These are phyloP conservation scores for Conoideocrella luteorostrata DNA, from an alignment of 2,329 filamentous ascomycete species.

Conservation along the genomic window DNA sequence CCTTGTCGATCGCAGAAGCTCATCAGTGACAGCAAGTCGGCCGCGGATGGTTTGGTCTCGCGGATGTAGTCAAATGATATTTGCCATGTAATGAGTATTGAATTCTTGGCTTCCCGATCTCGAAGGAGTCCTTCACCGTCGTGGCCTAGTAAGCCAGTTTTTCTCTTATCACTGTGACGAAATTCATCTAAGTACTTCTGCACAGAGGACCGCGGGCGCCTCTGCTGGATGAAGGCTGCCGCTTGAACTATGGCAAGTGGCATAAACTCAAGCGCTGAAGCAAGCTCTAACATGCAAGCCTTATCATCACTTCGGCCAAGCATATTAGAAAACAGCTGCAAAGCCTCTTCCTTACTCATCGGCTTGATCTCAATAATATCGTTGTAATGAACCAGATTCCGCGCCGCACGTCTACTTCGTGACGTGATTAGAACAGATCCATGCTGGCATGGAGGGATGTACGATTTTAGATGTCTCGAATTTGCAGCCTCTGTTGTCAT, in stretches of 20 bases:
- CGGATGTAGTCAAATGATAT: too few species aligned
- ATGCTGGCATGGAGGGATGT: background rate
- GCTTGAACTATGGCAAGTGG: background rate
- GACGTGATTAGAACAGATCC: background rate
- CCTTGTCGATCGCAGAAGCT: constrained; percentile 38
- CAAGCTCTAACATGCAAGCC: background rate
- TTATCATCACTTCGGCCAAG: background rate
- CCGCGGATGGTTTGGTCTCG: constrained; percentile 25
- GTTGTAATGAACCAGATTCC: background rate
- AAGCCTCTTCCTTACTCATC: background rate
- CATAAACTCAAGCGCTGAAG: background rate
- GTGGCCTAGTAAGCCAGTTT: background rate
- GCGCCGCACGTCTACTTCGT: background rate
- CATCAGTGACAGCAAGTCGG: constrained; percentile 37
- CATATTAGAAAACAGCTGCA: background rate
- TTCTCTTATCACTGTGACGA: background rate
- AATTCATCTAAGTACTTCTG: background rate
- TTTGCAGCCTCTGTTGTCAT: background rate
- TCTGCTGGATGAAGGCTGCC: too few species aligned
- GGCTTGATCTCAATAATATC: background rate
- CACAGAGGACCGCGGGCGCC: background rate
- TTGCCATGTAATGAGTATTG: background rate
- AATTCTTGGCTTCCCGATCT: background rate
- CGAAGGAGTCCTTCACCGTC: background rate
- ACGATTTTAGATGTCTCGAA: background rate